Percentiles rank a stretch among this genome's conserved stretches.
phyloP scores from a whole-genome alignment of 768 basidiomycete genomes.

The Gymnopilus dilepis region DNA sequence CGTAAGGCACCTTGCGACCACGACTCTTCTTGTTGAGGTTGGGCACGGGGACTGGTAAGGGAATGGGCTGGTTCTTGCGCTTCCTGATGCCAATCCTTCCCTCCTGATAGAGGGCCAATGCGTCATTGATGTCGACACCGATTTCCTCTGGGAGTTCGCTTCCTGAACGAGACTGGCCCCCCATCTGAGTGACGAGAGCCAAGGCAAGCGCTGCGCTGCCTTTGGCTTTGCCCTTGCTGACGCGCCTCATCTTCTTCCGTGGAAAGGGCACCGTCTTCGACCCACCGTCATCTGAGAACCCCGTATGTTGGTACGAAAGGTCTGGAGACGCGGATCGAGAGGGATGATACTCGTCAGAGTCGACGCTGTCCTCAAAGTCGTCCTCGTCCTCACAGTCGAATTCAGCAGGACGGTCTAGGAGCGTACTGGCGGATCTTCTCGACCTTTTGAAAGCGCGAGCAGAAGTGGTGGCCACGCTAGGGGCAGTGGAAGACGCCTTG shows the following conservation, averaged over 20 bases:
- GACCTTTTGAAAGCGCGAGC: constrained; percentile 1
- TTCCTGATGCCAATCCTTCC: constrained; percentile 28
- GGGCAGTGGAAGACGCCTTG: not conserved
- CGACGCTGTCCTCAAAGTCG: constrained; percentile 33
- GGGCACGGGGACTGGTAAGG: constrained; percentile 59
- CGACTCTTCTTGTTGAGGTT: constrained; percentile 69
- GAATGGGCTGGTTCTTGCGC: constrained; percentile 39
- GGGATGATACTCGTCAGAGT: constrained; percentile 36
- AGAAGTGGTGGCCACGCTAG: constrained; percentile 2
- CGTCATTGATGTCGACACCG: constrained; percentile 22
- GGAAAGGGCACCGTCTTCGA: constrained; percentile 21
- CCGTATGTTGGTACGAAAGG: constrained; percentile 15
- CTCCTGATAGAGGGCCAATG: constrained; percentile 26
- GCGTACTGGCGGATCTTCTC: not conserved
- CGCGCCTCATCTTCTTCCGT: constrained; percentile 27
- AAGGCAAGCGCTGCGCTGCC: constrained; percentile 40
- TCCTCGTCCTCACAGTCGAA: constrained; percentile 24
- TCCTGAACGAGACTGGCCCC: constrained; percentile 14
- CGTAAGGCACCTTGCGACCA: constrained; percentile 60
- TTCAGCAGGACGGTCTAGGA: not conserved
- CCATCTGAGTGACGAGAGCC: constrained; percentile 32
- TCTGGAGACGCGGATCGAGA: constrained; percentile 30
- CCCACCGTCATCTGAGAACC: constrained; percentile 10
- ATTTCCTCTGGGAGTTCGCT: constrained; percentile 10
- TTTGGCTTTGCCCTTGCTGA: constrained; percentile 38